phyloP scores from a whole-genome alignment of 169 alveolate genomes.

The Toxoplasma gondii region DNA sequence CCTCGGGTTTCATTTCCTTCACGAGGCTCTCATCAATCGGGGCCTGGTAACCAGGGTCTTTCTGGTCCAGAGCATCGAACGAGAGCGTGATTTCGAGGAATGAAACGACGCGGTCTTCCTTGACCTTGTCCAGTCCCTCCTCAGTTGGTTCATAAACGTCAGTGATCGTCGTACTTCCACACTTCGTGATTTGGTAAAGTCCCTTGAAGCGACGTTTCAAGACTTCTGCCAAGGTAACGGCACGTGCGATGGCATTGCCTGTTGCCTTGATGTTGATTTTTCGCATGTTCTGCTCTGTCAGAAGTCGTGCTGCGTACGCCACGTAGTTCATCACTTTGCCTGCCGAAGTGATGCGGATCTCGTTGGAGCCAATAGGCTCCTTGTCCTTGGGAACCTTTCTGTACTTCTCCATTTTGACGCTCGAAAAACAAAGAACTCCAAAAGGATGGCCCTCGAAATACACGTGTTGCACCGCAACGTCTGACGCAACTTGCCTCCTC shows the following conservation, averaged over 20 bases:
- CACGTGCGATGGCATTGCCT: constrained; percentile 87
- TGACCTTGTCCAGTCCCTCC: constrained; percentile 82
- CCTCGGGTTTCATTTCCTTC: constrained; percentile 68
- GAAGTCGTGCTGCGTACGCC: constrained; percentile 80
- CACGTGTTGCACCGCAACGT: not conserved
- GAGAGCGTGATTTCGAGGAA: constrained; percentile 80
- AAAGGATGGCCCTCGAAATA: too few species aligned
- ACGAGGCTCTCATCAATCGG: constrained; percentile 81
- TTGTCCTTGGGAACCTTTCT: constrained; percentile 73
- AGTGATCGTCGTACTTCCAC: constrained; percentile 77
- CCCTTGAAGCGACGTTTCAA: constrained; percentile 85
- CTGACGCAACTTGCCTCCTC: not conserved
- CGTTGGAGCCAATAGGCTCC: constrained; percentile 83
- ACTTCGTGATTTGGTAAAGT: constrained; percentile 83
- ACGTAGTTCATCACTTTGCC: constrained; percentile 86
- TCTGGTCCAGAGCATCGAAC: constrained; percentile 73
- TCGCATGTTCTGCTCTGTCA: constrained; percentile 78
- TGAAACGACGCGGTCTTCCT: constrained; percentile 77
- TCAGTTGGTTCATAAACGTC: constrained; percentile 84
- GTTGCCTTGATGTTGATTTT: constrained; percentile 86
- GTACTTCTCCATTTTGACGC: constrained; percentile 72
- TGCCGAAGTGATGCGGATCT: constrained; percentile 84
- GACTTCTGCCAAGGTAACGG: constrained; percentile 87
- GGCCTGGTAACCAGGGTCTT: constrained; percentile 81
- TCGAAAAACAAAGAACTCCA: not conserved